Evolutionary conservation across 1,139 yeast species (phyloP), one percentile per base, ranked within the genome.

Genomic region (Yamadazyma conglobata): DNA sequence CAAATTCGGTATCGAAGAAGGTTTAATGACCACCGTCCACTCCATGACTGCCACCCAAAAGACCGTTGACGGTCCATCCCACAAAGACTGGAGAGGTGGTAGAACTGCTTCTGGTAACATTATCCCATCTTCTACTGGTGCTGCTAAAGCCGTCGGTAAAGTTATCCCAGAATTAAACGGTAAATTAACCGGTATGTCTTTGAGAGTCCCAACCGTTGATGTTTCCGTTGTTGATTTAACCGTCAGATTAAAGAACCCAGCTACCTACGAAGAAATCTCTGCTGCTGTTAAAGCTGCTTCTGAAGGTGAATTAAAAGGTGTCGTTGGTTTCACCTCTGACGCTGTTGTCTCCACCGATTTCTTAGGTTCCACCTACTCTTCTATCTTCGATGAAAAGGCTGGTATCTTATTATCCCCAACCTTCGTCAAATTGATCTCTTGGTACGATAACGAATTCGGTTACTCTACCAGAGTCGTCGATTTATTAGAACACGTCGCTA

Each of bases 61-160:
- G 80, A 80, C 89, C 46, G 93, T 83, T 49, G 93, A 83, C 60
- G 93, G 93, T 69, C 89, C 93, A 58, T 82, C 91, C 64, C 82
- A 79, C 77, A 83, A 83, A 79, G 93, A 84, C 77, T 84, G 93
- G 93, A 79, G 93, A 76, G 93, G 93, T 64, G 93, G 93, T 65
- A 80, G 93, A 70, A 79, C 93, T 57, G 93, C 93, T 60, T 78
- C 88, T 42, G 89, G 84, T 61, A 83, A 83, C 84, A 81, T 83
- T 62, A 83, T 83, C 56, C 93, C 93, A 61, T 83, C 91, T 31
- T 81, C 91, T 49, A 83, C 93, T 48, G 93, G 93, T 76, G 93
- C 93, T 58, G 94, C 94, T 59, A 83, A 83, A 78, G 91, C 91
- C 52, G 93, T 83, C 54, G 93, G 91, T 64, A 82, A 81, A 76